phyloP scores from a whole-genome alignment of 441 rosid genomes.

The Gossypium schwendimanii region DNA sequence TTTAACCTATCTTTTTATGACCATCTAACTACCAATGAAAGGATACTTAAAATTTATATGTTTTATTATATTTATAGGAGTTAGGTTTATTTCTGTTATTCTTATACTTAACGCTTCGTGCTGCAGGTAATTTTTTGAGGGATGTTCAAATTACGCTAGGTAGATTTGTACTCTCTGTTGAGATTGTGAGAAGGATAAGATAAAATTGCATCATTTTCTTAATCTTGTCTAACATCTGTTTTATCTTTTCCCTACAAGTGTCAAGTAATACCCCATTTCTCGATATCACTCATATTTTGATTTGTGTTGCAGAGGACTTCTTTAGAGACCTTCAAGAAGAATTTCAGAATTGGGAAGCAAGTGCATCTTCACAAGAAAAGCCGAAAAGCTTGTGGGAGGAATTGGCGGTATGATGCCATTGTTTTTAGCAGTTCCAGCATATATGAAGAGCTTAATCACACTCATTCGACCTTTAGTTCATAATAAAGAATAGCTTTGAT shows the following conservation, averaged over 20 bases:
- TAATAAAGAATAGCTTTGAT: not conserved
- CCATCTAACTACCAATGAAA: not conserved
- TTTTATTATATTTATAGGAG: slow-evolving; percentile 13
- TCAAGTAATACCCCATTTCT: not conserved
- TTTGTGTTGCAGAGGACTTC: slow-evolving; percentile 66
- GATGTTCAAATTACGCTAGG: slow-evolving; percentile 86
- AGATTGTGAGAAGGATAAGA: slow-evolving; percentile 21
- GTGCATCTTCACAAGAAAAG: slow-evolving; percentile 67
- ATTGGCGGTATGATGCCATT: slow-evolving; percentile 46
- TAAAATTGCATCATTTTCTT: slow-evolving; percentile 12
- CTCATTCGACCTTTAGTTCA: not conserved
- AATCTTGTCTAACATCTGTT: slow-evolving; percentile 14
- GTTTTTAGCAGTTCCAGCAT: not conserved
- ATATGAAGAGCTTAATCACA: not conserved
- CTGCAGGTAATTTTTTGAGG: slow-evolving; percentile 93
- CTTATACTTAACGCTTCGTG: slow-evolving; percentile 57
- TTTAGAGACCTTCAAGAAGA: slow-evolving; percentile 90
- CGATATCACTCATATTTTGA: not conserved
- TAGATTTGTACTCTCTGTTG: slow-evolving; percentile 44
- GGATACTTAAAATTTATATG: not conserved
- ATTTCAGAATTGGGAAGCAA: slow-evolving; percentile 78
- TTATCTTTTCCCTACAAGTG: slow-evolving; percentile 5
- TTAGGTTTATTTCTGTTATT: slow-evolving; percentile 23
- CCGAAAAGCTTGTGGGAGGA: slow-evolving; percentile 99
- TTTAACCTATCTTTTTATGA: not conserved